Conservation (phyloP, 2,329 filamentous ascomycete species). For the Rhexocercosporidium sp. region DNA sequence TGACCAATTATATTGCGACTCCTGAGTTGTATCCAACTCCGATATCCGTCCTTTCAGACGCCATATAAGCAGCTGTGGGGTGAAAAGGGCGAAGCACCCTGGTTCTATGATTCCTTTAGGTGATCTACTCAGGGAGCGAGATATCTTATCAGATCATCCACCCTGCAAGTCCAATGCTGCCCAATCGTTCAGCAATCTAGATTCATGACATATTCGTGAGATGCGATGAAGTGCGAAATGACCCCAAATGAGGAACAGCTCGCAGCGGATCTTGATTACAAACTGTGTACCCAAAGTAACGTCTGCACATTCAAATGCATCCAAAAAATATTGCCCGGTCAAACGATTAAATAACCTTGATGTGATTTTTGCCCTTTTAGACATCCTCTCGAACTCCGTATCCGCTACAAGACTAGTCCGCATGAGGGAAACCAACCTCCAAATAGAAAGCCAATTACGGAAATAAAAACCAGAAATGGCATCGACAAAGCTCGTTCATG, state of each 20-base stretch:
- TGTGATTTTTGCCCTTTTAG: too few species aligned
- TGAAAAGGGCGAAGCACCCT: too few species aligned
- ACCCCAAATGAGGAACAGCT: neutral
- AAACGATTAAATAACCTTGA: too few species aligned
- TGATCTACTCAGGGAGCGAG: neutral
- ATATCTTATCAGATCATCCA: neutral
- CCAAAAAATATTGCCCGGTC: neutral
- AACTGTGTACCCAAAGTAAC: neutral
- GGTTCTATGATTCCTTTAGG: neutral
- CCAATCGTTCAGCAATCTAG: neutral
- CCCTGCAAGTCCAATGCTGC: neutral
- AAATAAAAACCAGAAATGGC: neutral
- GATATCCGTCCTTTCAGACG: neutral
- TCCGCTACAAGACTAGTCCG: neutral
- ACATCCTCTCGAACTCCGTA: neutral
- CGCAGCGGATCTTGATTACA: neutral
- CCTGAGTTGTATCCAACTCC: neutral
- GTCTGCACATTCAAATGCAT: too few species aligned
- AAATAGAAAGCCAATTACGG: neutral
- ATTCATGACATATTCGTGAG: neutral
- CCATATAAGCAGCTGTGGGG: neutral
- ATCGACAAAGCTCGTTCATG: too few species aligned
- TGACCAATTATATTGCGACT: neutral
- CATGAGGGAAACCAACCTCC: neutral
- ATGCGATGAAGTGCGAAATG: neutral